These are phyloP conservation scores for Penicillium tannophilum DNA, from an alignment of 495 filamentous ascomycete genomes.

Conservation along the genomic window DNA sequence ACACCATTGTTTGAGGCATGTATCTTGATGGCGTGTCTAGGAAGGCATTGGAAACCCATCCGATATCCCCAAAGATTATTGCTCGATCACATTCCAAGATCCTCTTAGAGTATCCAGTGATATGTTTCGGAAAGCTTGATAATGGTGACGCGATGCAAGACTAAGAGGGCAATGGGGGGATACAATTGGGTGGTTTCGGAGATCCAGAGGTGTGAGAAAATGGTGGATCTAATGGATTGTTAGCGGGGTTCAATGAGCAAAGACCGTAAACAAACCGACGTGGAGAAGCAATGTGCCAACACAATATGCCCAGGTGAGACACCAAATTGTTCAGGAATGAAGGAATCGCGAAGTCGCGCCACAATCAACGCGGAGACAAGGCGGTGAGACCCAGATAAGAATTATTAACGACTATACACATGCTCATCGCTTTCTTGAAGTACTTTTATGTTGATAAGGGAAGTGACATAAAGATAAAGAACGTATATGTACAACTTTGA, in stretches of 20 bases:
- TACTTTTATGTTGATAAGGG: no score
- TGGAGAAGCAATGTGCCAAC: background rate
- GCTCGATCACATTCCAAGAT: background rate
- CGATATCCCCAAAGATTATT: background rate
- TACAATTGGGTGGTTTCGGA: no score
- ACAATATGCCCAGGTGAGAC: background rate
- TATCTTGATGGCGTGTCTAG: background rate
- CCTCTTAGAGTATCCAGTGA: background rate
- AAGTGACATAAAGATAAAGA: no score
- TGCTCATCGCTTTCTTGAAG: background rate
- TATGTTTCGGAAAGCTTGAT: no score
- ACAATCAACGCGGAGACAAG: background rate
- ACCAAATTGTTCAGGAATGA: background rate
- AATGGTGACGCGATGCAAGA: background rate
- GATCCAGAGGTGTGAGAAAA: background rate
- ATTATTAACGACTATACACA: background rate
- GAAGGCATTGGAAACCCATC: background rate
- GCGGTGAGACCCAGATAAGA: background rate
- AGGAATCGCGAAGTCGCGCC: constrained; percentile 17
- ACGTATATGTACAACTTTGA: no score
- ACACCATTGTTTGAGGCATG: background rate
- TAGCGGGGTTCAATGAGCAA: background rate
- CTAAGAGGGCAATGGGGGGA: background rate
- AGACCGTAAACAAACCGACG: background rate
- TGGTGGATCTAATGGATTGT: background rate